Base-by-base conservation (phyloP, 371 early-diverging fungal species). In the Apophysomyces elegans region DNA sequence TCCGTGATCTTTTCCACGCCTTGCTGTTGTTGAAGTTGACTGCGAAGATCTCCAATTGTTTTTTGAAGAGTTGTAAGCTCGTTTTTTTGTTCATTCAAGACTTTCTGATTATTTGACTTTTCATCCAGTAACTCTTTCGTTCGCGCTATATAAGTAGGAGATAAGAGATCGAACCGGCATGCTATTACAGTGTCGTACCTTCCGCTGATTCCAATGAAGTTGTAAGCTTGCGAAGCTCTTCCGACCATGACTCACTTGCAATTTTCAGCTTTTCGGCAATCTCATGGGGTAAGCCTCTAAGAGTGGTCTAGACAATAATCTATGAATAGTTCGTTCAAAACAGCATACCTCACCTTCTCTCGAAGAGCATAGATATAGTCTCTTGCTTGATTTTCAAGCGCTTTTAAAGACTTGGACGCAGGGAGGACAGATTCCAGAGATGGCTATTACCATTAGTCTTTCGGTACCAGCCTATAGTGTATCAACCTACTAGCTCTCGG, bases 231-330 rank as follows among this genome's bases (percentile, higher is more conserved):
- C 68, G 39, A 0, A 78, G 39, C 65, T 79, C 74, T 41, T 74
- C 64, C 18, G 75, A 72, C 72, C 75, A 84, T 18, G 73, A 73
- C 43, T 71, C 71, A 59, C 69, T 63, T 0, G 79, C 70, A 35
- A 68, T 57, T 26, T 71, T 70, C 21, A 84, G 45, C 54, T 73
- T 77, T 2, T 69, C 66, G n/a, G 78, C 78, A 43, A 84, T 70
- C 56, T 79, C 79, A 54, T 75, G 63, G 14, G 84, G 73, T 37
- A 81, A 18, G 6, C 62, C 67, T 36, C 67, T 67, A 11, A 65
- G 38, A 7, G 70, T 18, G 12, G 63, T 62, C 76, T 78, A 58
- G 26, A 26, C 21, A 59, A 18, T 36, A 21, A 37, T 26, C 1
- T 56, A 54, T 56, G 41, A 26, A 26, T 26, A 41, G 8, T 37